Conservation (phyloP, 1,139 yeast genomes). For the Arxiozyma telluris region DNA sequence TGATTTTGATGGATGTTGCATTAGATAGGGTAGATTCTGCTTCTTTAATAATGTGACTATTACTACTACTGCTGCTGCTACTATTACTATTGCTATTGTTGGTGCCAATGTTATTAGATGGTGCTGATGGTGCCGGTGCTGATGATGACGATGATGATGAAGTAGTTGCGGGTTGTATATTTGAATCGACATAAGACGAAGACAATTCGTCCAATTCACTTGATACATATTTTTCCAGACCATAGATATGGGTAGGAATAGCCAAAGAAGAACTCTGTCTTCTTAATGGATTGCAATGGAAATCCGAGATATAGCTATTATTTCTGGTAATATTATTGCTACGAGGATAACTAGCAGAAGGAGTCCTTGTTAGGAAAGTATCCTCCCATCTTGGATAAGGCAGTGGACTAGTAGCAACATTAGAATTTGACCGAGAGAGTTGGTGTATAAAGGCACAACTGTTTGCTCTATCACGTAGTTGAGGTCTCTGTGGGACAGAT, state of each 20-base stretch:
- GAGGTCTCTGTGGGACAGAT: slow-evolving; percentile 1
- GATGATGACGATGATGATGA: background rate
- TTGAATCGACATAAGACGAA: background rate
- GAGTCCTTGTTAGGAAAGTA: background rate
- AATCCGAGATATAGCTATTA: background rate
- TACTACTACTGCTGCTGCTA: background rate
- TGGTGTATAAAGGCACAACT: slow-evolving; percentile 14
- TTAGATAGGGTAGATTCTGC: too few relatives aligned
- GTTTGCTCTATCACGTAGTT: slow-evolving; percentile 11
- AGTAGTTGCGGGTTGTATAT: background rate
- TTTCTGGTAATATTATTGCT: slow-evolving; percentile 1
- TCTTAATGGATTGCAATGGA: slow-evolving; percentile 1
- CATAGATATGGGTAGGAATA: slow-evolving; percentile 27
- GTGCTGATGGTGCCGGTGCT: too few relatives aligned
- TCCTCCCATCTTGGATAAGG: background rate
- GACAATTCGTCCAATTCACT: slow-evolving; percentile 23
- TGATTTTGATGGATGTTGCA: background rate
- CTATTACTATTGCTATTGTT: too few relatives aligned
- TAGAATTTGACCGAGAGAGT: slow-evolving; percentile 1
- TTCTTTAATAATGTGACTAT: background rate
- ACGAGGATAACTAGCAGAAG: background rate
- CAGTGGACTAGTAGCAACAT: background rate
- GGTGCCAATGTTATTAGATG: too few relatives aligned
- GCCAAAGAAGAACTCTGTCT: slow-evolving; percentile 14
- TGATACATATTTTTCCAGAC: slow-evolving; percentile 25